Evolutionary conservation across 768 basidiomycete genomes (phyloP), one percentile per base, ranked within the genome.

Genomic region (Suillus alpinus): DNA sequence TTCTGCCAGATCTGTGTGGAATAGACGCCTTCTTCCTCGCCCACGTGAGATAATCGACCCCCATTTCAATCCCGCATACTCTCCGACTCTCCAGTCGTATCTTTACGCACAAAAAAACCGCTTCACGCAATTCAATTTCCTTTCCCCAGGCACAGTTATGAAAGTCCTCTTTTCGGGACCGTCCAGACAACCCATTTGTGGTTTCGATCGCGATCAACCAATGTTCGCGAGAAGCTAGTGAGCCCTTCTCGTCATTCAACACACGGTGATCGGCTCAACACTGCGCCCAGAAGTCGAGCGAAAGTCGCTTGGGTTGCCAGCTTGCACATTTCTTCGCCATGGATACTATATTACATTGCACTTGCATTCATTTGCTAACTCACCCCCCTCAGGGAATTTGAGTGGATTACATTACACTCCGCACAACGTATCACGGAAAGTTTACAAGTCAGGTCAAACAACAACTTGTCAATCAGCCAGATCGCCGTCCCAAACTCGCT

Each of bases 101-200:
- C 31, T 50, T 62, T 57, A 61, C 62, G 59, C 53, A 60, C 58
- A 59, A 59, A 59, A 53, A 37, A 55, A 37, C 37, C 51, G 32
- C 34, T 62, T 64, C 61, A 55, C 60, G 52, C 61, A 55, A 51
- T 62, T 64, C 61, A 62, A 47, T 62, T 57, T 56, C 18, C 40
- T 37, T 63, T 58, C 57, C 56, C 63, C 69, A 75, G 72, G 73
- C 64, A 75, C 73, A 20, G 6, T 59, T 51, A 58, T 50, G 58
- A 51, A 47, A 37, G 23, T 57, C 34, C 71, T 56, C 52, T 70
- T 74, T 71, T 73, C 72, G 72, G 72, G 70, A 62, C 72, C 72
- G 72, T 67, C 61, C 56, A 68, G 66, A 64, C 66, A 65, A 59
- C 70, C 63, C 65, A 67, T 63, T 66, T 63, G 43, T 61, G 63